Conservation (phyloP, 257 asterid genomes). For the Penstemon davidsonii region DNA sequence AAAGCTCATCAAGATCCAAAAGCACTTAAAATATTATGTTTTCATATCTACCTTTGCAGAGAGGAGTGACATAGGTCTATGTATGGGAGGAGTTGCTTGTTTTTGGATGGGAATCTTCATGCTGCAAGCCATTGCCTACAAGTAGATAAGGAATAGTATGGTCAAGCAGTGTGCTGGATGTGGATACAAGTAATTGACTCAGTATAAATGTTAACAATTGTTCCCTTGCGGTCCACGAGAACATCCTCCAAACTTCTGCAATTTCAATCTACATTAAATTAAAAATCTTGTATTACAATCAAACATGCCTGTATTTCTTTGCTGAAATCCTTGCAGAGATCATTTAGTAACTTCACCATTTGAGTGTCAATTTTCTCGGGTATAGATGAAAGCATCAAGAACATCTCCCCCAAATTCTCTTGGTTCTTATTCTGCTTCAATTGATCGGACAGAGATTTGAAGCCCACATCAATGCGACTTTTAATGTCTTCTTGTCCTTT, state of each 20-base stretch:
- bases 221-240: constrained; percentile 19
- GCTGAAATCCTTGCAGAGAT: constrained; percentile 51
- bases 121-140: constrained; percentile 60
- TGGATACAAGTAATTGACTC: constrained; percentile 30
- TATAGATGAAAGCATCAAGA: constrained; percentile 50
- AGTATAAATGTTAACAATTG: constrained; percentile 13
- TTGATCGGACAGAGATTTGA: constrained; percentile 59
- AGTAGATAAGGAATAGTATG: constrained; percentile 30
- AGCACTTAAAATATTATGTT: constrained; percentile 22
- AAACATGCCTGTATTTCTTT: constrained; percentile 69
- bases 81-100: constrained; percentile 38
- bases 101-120: constrained; percentile 39
- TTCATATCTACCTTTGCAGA: constrained; percentile 24
- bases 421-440: constrained; percentile 44
- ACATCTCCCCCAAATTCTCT: constrained; percentile 45
- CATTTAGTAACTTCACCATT: constrained; percentile 50
- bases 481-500: constrained; percentile 84
- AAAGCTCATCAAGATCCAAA: constrained; percentile 25
- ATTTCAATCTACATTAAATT: not conserved
- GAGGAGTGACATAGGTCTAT: constrained; percentile 45
- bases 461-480: constrained; percentile 46
- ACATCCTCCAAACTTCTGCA: constrained; percentile 12
- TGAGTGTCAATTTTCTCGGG: constrained; percentile 54
- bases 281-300: not conserved
- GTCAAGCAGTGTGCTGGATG: constrained; percentile 29